Conservation (phyloP, 2,329 filamentous ascomycete genomes). For the Beauveria brongniartii region DNA sequence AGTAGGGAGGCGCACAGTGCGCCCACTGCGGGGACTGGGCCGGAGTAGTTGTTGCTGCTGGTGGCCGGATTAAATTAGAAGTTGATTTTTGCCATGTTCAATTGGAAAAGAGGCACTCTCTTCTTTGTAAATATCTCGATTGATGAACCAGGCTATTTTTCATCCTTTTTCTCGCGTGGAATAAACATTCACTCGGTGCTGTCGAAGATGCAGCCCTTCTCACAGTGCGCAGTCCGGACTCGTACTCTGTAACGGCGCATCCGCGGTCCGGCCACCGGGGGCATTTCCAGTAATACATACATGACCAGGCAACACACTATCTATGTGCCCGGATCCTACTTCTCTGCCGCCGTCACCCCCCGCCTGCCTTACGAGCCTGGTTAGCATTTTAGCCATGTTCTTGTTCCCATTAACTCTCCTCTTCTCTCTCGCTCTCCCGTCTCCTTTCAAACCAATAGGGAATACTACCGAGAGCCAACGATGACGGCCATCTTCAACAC, state of each 20-base stretch:
- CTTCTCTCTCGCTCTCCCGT: no score
- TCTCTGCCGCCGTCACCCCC: background rate
- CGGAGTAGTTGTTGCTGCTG: background rate
- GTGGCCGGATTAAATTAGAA: background rate
- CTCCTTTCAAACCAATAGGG: no score
- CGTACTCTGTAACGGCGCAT: background rate
- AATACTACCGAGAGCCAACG: background rate
- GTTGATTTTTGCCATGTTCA: background rate
- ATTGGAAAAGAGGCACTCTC: background rate
- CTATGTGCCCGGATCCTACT: background rate
- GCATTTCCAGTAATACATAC: background rate
- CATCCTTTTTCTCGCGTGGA: no score
- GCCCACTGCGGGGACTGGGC: background rate
- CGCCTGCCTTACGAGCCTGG: background rate
- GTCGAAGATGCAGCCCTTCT: background rate
- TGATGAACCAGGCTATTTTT: no score
- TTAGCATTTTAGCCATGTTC: background rate
- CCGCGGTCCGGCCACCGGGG: conserved; percentile 7
- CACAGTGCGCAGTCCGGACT: background rate
- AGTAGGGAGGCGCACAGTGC: conserved; percentile 5
- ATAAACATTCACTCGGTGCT: no score
- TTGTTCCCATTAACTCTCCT: background rate
- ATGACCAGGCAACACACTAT: background rate
- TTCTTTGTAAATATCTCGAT: no score
- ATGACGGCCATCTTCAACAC: background rate